Base-by-base conservation (phyloP, 257 asterid species). In the Przewalskia tangutica region DNA sequence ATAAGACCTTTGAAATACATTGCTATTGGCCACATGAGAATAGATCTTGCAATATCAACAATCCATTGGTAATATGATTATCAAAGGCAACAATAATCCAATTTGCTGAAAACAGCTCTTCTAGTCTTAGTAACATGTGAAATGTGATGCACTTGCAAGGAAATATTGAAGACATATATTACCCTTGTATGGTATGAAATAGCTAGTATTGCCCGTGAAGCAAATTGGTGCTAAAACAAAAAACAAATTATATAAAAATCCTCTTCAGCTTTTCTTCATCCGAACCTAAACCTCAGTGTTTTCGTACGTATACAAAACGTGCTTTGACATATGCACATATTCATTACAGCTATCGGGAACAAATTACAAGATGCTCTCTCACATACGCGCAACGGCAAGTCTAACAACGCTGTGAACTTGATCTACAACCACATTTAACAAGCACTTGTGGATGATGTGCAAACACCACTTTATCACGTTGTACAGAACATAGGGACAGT, bases 401-500 rank as follows among this genome's bases (percentile, higher is more conserved):
- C 79, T 75, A 75, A 50, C 42, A 50, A 44, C 5, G 0, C 23
- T 27, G 79, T 50, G 79, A 75, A 75, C 62, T 48, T 75, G 62
- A 75, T 75, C 46, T 50, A 51, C 42, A 75, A 27, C 79, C 42
- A 75, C 79, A 75, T 75, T 73, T 73, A 73, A 58, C 51, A 38
- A 59, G 62, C 79, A 50, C 60, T 48, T 16, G 14, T 1, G 18
- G 79, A 75, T 75, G 46, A 48, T 53, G 79, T 27, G 62, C 79
- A 75, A 73, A 51, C 44, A 75, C 62, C 48, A 38, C 4, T 86
- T 32, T 77, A 70, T 81, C 84, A 81, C 18, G 48, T 59, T 77
- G 83, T 78, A 82, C 42, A 38, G 42, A 38, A 38, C 81, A 80
- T 62, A 14, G 71, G 70, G 68, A 73, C 82, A 66, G 81, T 62